Evolutionary conservation across 2,329 filamentous ascomycete species (phyloP).

Genomic region (Nectriaceae sp.): DNA sequence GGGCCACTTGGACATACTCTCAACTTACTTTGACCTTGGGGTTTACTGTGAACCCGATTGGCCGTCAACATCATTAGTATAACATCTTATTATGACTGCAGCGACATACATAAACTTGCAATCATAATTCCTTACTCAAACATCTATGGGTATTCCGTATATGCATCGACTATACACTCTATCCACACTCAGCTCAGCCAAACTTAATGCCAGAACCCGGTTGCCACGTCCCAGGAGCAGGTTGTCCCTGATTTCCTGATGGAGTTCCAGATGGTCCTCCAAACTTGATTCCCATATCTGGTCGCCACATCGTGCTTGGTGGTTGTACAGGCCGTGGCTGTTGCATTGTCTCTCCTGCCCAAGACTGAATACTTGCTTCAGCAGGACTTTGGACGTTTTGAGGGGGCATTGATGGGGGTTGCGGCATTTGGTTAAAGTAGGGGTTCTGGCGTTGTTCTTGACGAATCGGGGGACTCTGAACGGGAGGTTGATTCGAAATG

Average conservation of each 20-base stretch:
- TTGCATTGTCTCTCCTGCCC: slow-evolving; percentile 58
- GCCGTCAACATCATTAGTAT: too few species aligned
- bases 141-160: too few species aligned
- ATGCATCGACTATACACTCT: too few species aligned
- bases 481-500: slow-evolving; percentile 33
- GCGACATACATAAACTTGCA: too few species aligned
- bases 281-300: slow-evolving; percentile 81
- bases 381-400: slow-evolving; percentile 25
- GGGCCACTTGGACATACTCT: too few species aligned
- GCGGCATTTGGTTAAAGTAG: slow-evolving; percentile 17
- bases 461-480: slow-evolving; percentile 19
- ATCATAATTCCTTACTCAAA: too few species aligned
- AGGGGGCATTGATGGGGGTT: slow-evolving; percentile 6
- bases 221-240: slow-evolving; percentile 55
- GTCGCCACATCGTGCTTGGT: slow-evolving; percentile 61
- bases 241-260: slow-evolving; percentile 26
- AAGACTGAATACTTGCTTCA: slow-evolving; percentile 60
- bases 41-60: too few species aligned
- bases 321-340: slow-evolving; percentile 53
- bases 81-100: too few species aligned
- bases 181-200: too few species aligned
- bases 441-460: slow-evolving; percentile 12
- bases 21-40: too few species aligned
- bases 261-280: slow-evolving; percentile 42
- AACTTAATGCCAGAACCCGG: slow-evolving; percentile 60